A percentile compares a stretch with the other conserved stretches of the same genome.
These are phyloP conservation scores for Penicillium salamii DNA, from an alignment of 495 filamentous ascomycete species.

Conservation along the genomic window DNA sequence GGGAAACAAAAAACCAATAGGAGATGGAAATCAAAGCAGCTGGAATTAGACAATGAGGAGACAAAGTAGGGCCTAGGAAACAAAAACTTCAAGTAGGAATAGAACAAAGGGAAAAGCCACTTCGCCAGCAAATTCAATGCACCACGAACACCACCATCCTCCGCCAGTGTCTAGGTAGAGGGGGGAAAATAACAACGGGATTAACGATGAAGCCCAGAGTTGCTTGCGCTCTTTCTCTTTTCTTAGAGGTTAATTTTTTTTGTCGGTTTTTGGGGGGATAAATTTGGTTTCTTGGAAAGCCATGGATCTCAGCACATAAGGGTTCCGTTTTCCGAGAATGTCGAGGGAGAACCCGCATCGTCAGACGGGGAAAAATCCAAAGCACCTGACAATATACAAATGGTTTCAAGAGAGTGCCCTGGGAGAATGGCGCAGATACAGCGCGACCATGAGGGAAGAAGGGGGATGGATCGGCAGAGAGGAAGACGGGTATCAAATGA, in stretches of 20 bases:
- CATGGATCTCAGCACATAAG: conserved; percentile 5
- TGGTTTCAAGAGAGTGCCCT: conserved; percentile 15
- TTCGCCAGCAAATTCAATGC: conserved; percentile 34
- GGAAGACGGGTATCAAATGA: conserved; percentile 46
- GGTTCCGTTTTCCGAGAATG: conserved; percentile 4
- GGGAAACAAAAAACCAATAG: not conserved
- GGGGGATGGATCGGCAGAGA: conserved; percentile 30
- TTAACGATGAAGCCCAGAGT: conserved; percentile 34
- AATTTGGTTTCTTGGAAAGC: conserved; percentile 9
- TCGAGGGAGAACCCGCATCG: conserved; percentile 12
- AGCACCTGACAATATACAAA: conserved; percentile 27
- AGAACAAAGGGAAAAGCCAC: conserved; percentile 22
- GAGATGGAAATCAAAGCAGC: conserved; percentile 2
- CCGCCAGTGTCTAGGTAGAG: conserved; percentile 40
- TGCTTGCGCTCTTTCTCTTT: conserved; percentile 36
- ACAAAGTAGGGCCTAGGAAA: conserved; percentile 12
- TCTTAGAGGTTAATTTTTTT: conserved; percentile 21
- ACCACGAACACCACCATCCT: conserved; percentile 48
- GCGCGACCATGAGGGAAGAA: conserved; percentile 7
- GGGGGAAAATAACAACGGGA: conserved; percentile 33
- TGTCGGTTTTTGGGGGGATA: conserved; percentile 13
- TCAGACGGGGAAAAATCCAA: conserved; percentile 12
- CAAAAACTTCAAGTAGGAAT: conserved; percentile 20
- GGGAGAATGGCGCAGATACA: conserved; percentile 4
- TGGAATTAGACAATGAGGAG: conserved; percentile 23